These are phyloP conservation scores for Gelatoporia subvermispora DNA, from an alignment of 768 basidiomycete genomes.

Conservation along the genomic window DNA sequence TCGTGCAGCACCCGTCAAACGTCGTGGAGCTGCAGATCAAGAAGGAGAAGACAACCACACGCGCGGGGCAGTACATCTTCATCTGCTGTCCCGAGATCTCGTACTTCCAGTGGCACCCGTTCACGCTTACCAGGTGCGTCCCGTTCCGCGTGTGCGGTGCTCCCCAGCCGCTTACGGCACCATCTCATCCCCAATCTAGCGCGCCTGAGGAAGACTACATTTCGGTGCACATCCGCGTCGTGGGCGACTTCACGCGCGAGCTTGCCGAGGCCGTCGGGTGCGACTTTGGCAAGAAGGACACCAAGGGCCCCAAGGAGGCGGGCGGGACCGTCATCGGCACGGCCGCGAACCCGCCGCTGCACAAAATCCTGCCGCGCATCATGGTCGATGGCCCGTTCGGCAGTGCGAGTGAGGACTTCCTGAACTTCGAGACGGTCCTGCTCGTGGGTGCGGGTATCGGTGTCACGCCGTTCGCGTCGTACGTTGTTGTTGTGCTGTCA, in stretches of 20 bases:
- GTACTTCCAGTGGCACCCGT: conserved; percentile 97
- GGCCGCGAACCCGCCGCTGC: conserved; percentile 52
- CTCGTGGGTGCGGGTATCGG: conserved; percentile 95
- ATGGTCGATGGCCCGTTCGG: conserved; percentile 98
- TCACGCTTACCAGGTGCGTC: conserved; percentile 79
- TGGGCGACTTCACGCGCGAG: conserved; percentile 87
- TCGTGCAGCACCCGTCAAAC: conserved; percentile 91
- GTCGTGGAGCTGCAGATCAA: conserved; percentile 97
- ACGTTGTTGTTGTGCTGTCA: conserved; percentile 38
- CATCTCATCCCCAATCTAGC: conserved; percentile 30
- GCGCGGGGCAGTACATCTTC: conserved; percentile 93
- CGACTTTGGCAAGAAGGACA: conserved; percentile 59
- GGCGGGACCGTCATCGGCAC: conserved; percentile 63
- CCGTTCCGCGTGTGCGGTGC: background rate
- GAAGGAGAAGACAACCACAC: conserved; percentile 82
- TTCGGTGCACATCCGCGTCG: conserved; percentile 87
- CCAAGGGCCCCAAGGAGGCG: conserved; percentile 38
- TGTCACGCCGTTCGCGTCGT: conserved; percentile 95
- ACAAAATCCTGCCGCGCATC: conserved; percentile 77
- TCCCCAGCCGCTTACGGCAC: too few relatives aligned
- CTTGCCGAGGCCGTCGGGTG: conserved; percentile 82
- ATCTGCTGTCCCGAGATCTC: conserved; percentile 86
- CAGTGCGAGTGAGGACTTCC: conserved; percentile 84
- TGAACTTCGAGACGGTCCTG: conserved; percentile 84
- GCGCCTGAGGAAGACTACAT: conserved; percentile 96